Evolutionary conservation across 2,329 filamentous ascomycete species (phyloP).

Genomic region (Fusarium sp.): DNA sequence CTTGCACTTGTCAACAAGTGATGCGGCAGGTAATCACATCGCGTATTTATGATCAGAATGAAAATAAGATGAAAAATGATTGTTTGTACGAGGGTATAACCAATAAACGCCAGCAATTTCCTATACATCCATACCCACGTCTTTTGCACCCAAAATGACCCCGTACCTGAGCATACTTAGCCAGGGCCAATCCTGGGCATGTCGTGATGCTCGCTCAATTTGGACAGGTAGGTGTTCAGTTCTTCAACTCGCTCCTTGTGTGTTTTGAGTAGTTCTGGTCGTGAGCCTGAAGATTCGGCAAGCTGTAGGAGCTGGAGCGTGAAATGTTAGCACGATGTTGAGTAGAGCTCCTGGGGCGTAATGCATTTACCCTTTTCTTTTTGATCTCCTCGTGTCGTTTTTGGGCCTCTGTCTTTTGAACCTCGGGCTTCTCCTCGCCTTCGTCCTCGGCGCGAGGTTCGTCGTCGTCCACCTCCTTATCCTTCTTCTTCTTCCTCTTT

Average conservation of each 20-base stretch:
- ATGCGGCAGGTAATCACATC: no score
- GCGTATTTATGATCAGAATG: background rate
- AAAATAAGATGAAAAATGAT: background rate
- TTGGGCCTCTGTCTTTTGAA: conserved; percentile 86
- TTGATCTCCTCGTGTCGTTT: conserved; percentile 82
- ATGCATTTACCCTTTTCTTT: conserved; percentile 77
- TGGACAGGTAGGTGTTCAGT: conserved; percentile 91
- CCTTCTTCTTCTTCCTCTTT: conserved; percentile 43
- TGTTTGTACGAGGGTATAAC: conserved; percentile 42
- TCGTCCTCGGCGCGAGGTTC: conserved; percentile 52
- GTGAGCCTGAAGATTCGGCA: conserved; percentile 68
- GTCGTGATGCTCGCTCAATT: conserved; percentile 95
- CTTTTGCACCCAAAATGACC: background rate
- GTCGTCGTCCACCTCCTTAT: conserved; percentile 47
- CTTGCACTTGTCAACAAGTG: background rate
- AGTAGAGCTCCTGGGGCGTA: background rate
- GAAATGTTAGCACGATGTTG: conserved; percentile 16
- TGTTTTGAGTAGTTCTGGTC: conserved; percentile 88
- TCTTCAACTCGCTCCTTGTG: conserved; percentile 98
- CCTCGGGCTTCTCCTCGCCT: conserved; percentile 46
- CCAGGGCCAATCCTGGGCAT: conserved; percentile 81
- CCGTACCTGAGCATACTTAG: conserved; percentile 49
- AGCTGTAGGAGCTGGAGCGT: conserved; percentile 79
- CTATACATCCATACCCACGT: background rate
- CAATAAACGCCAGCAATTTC: conserved; percentile 48